A percentile compares a stretch with the other conserved stretches of the same genome.
Evolutionary conservation across 2,329 filamentous ascomycete genomes (phyloP).

Genomic region (Pseudogymnoascus sp.): DNA sequence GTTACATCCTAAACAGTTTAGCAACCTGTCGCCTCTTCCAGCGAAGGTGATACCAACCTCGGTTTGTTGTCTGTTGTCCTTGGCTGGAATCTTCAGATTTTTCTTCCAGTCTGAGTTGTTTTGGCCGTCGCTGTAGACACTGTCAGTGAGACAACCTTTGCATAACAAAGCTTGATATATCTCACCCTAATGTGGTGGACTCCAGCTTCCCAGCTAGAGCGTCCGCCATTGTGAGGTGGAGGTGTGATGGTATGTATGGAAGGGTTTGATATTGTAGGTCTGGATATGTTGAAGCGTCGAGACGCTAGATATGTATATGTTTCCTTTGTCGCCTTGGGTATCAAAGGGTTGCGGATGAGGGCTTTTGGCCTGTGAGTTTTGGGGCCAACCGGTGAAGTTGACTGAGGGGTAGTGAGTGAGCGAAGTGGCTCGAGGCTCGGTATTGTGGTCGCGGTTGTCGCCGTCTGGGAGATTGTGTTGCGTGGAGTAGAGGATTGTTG

Average conservation of each 20-base stretch:
- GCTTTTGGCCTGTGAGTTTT: background rate
- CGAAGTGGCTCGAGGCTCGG: slow-evolving; percentile 6
- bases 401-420: slow-evolving; percentile 11
- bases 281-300: background rate
- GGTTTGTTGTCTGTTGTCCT: slow-evolving; percentile 72
- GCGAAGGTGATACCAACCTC: slow-evolving; percentile 46
- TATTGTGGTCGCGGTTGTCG: background rate
- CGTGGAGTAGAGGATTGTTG: background rate
- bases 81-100: slow-evolving; percentile 61
- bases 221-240: slow-evolving; percentile 35
- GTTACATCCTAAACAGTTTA: slow-evolving; percentile 71
- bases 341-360: slow-evolving; percentile 6
- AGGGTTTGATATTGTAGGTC: background rate
- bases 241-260: background rate
- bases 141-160: slow-evolving; percentile 31
- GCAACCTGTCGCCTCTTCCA: slow-evolving; percentile 1
- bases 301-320: background rate
- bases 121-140: slow-evolving; percentile 39
- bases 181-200: slow-evolving; percentile 42
- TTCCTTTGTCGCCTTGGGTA: slow-evolving; percentile 9
- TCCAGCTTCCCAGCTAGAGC: slow-evolving; percentile 48
- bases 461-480: background rate
- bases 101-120: slow-evolving; percentile 65
- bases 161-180: slow-evolving; percentile 29
- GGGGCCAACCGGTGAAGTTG: background rate